These are phyloP conservation scores for Ballota nigra DNA, from an alignment of 257 asterid species.

Conservation along the genomic window DNA sequence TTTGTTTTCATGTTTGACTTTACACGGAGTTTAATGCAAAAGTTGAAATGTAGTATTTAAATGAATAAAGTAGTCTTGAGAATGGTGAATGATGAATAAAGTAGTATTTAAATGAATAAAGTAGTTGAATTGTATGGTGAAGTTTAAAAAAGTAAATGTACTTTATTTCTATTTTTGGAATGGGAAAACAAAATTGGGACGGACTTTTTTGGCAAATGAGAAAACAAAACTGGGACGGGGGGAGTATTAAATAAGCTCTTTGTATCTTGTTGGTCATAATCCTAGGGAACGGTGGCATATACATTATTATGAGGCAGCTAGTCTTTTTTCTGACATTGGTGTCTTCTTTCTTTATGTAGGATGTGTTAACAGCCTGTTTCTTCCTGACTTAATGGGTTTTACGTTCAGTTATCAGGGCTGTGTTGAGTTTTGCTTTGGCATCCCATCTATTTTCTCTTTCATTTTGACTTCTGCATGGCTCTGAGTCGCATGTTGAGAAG, in stretches of 20 bases:
- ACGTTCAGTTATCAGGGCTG: not conserved
- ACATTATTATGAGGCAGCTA: not conserved
- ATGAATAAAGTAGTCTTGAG: no score
- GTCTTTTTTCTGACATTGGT: not conserved
- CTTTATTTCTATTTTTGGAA: no score
- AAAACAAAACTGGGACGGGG: no score
- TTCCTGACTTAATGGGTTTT: not conserved
- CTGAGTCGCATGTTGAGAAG: conserved; percentile 1
- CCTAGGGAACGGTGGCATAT: not conserved
- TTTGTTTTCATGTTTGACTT: no score
- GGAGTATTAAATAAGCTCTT: not conserved
- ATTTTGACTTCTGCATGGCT: not conserved
- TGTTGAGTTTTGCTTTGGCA: conserved; percentile 1
- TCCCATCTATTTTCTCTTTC: not conserved
- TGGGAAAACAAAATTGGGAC: no score
- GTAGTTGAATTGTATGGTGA: no score
- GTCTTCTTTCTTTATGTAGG: not conserved
- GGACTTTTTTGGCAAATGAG: no score
- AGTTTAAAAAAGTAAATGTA: no score
- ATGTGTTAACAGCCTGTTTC: not conserved
- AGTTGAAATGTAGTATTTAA: no score
- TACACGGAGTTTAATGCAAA: no score
- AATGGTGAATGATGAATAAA: no score
- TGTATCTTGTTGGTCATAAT: not conserved
- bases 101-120: no score